Evolutionary conservation across 257 asterid genomes (phyloP).

Genomic region (Scutellaria galericulata): DNA sequence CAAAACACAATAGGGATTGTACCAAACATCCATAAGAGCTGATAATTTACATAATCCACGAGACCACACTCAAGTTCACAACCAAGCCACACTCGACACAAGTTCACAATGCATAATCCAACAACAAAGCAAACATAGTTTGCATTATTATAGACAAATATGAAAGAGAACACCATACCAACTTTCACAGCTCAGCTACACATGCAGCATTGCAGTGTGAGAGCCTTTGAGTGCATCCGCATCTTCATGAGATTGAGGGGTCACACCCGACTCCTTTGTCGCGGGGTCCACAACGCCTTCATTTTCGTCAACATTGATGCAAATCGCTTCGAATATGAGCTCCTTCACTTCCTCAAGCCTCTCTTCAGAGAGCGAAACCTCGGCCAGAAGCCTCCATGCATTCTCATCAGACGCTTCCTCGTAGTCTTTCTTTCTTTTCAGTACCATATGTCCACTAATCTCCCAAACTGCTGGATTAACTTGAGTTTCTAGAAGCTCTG

Average conservation of each 20-base stretch:
- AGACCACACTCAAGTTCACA: background rate
- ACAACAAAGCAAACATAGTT: slow-evolving; percentile 44
- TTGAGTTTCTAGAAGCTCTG: slow-evolving; percentile 85
- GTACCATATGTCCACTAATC: slow-evolving; percentile 90
- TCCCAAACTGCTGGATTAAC: slow-evolving; percentile 98
- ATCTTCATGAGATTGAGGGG: slow-evolving; percentile 58
- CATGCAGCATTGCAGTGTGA: slow-evolving; percentile 64
- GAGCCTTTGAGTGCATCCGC: slow-evolving; percentile 59
- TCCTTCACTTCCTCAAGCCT: slow-evolving; percentile 85
- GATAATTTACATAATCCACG: slow-evolving; percentile 28
- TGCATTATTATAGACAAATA: slow-evolving; percentile 42
- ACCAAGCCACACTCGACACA: slow-evolving; percentile 11
- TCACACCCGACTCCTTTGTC: slow-evolving; percentile 42
- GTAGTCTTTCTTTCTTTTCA: slow-evolving; percentile 83
- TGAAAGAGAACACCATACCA: slow-evolving; percentile 20
- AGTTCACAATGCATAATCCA: slow-evolving; percentile 26
- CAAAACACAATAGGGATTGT: background rate
- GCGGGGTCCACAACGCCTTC: slow-evolving; percentile 20
- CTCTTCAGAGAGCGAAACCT: slow-evolving; percentile 86
- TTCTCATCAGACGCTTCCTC: slow-evolving; percentile 76
- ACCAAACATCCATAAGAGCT: slow-evolving; percentile 4
- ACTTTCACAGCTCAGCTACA: slow-evolving; percentile 38
- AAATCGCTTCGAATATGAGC: slow-evolving; percentile 68
- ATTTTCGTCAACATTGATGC: slow-evolving; percentile 36
- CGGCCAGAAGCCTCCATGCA: slow-evolving; percentile 92